Conservation (phyloP, 2,329 filamentous ascomycete species). For the Arthrobotrys entomopaga region DNA sequence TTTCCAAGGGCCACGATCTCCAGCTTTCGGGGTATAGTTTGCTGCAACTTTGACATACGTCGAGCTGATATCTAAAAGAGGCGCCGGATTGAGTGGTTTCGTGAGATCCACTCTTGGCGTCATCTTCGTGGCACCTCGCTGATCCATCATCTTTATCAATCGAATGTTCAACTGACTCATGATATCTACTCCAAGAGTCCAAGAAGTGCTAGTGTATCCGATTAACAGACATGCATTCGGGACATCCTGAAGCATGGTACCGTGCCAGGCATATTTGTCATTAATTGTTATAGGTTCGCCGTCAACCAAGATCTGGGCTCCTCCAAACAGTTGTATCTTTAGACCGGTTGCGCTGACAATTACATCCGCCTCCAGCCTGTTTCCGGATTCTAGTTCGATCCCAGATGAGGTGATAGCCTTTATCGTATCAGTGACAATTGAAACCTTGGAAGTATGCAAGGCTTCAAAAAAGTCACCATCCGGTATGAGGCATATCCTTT, state of each 20-base stretch:
- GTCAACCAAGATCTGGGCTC: conserved; percentile 67
- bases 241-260: conserved; percentile 71
- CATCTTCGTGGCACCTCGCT: conserved; percentile 63
- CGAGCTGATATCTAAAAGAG: conserved; percentile 64
- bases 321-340: conserved; percentile 68
- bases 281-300: conserved; percentile 64
- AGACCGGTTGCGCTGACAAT: conserved; percentile 75
- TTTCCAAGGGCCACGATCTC: conserved; percentile 29
- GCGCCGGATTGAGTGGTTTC: conserved; percentile 62
- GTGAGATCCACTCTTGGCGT: conserved; percentile 64
- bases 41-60: conserved; percentile 67
- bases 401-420: conserved; percentile 63
- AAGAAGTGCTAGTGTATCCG: conserved; percentile 71
- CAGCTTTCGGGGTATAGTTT: conserved; percentile 64
- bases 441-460: conserved; percentile 62
- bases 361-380: conserved; percentile 68
- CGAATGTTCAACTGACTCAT: conserved; percentile 66
- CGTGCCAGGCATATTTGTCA: conserved; percentile 70
- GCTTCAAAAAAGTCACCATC: conserved; percentile 68
- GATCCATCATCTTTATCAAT: conserved; percentile 66
- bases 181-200: conserved; percentile 72
- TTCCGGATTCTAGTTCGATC: conserved; percentile 65
- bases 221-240: conserved; percentile 71
- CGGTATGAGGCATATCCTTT: conserved; percentile 76
- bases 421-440: conserved; percentile 66